phyloP scores from a whole-genome alignment of 1,284 basidiomycete genomes.

The Boletus albobrunnescens region DNA sequence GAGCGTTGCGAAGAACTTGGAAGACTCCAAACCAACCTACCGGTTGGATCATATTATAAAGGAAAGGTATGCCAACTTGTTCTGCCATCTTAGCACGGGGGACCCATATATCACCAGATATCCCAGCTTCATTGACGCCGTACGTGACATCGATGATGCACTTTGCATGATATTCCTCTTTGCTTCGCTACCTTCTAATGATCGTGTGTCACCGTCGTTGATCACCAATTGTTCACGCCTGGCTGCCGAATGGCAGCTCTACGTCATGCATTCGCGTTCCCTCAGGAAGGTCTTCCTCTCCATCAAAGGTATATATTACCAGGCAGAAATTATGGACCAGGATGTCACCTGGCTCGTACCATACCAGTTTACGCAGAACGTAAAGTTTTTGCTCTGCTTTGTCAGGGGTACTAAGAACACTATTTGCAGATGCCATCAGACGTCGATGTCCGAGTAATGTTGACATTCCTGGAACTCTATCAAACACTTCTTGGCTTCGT shows the following conservation, averaged over 20 bases:
- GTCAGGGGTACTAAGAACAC: conserved; percentile 9
- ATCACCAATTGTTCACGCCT: conserved; percentile 90
- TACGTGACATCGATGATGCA: conserved; percentile 96
- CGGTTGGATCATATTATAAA: conserved; percentile 96
- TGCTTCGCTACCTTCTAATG: conserved; percentile 80
- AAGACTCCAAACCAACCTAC: conserved; percentile 89
- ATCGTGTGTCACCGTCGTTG: conserved; percentile 78
- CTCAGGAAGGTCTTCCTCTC: conserved; percentile 93
- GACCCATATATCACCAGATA: conserved; percentile 55
- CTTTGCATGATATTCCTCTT: conserved; percentile 95
- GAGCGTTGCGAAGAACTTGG: conserved; percentile 90
- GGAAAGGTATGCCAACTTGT: conserved; percentile 63
- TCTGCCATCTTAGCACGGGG: background rate
- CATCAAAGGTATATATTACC: conserved; percentile 99
- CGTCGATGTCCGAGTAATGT: conserved; percentile 97
- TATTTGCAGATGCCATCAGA: conserved; percentile 80
- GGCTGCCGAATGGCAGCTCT: conserved; percentile 91
- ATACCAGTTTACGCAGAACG: conserved; percentile 96
- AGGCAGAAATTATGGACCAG: conserved; percentile 93
- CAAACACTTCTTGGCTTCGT: conserved; percentile 95
- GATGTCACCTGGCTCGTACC: conserved; percentile 95
- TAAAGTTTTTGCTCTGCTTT: conserved; percentile 37
- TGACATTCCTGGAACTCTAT: conserved; percentile 98
- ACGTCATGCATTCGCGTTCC: conserved; percentile 85
- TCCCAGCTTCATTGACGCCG: conserved; percentile 93